Conservation (phyloP, 768 basidiomycete species). For the Tricholoma matsutake region DNA sequence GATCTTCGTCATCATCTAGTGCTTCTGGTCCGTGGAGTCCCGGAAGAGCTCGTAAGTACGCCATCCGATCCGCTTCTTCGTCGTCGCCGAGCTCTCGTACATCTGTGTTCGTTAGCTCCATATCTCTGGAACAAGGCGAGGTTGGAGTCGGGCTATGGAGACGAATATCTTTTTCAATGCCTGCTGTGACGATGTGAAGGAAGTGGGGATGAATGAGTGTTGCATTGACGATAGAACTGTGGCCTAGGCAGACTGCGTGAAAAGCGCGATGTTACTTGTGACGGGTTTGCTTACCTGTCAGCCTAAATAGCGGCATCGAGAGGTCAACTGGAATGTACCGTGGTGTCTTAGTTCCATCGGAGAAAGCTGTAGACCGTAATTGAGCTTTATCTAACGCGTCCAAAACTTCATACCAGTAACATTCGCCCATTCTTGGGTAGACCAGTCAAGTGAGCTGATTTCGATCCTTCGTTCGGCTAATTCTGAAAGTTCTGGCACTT, state of each 20-base stretch:
- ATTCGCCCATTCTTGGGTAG: constrained; percentile 26
- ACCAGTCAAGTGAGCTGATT: constrained; percentile 47
- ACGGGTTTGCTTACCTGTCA: constrained; percentile 46
- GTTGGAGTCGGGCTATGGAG: constrained; percentile 64
- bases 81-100: constrained; percentile 44
- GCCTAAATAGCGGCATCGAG: constrained; percentile 55
- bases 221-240: constrained; percentile 76
- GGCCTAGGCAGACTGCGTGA: constrained; percentile 41
- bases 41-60: constrained; percentile 35
- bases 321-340: constrained; percentile 61
- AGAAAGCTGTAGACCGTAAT: constrained; percentile 39
- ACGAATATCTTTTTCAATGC: constrained; percentile 67
- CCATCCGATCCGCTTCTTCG: constrained; percentile 29
- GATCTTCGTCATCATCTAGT: constrained; percentile 30
- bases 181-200: constrained; percentile 64
- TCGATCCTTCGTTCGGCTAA: constrained; percentile 45
- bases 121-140: constrained; percentile 49
- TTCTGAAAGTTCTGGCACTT: constrained; percentile 49
- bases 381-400: constrained; percentile 1
- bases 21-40: constrained; percentile 16
- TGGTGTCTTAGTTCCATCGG: constrained; percentile 33
- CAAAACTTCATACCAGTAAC: constrained; percentile 34
- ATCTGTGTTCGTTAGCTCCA: constrained; percentile 43
- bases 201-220: constrained; percentile 69
- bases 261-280: neutral